Base-by-base conservation (phyloP, 495 filamentous ascomycete genomes). In the Sporormia fimetaria region DNA sequence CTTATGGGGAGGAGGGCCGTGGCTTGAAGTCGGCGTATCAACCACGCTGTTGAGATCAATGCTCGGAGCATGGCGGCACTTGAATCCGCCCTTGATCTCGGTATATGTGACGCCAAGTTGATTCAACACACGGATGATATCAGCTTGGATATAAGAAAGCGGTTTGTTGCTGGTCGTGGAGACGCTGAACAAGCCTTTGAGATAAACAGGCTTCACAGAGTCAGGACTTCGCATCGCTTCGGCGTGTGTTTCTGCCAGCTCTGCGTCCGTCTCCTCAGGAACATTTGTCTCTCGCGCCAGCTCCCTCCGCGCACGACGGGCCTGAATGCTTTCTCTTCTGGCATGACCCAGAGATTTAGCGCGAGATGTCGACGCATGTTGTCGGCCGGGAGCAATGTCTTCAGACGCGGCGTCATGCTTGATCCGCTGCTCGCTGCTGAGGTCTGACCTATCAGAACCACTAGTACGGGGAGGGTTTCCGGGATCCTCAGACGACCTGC, bases 101-200 rank as follows among this genome's bases (percentile, higher is more conserved):
- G 67, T 76, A 52, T 80, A 94, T 3, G 87, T 82, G 24, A 99
- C 86, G n/a, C 79, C 76, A 4, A 96, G 73, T 59, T 84, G 77
- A 38, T 75, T 80, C 15, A 99, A 63, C 9, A 95, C 90, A 21
- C 87, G 75, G 57, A 94, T 90, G 55, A 99, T 88, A 56, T 99
- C 90, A 11, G 74, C 67, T 27, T 88, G 76, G 46, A 98, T 98
- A 45, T 81, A 70, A 3, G 74, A 57, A 15, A 96, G 69, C 2
- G 92, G 84, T 49, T 87, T 90, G 53, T 80, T 92, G 49, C 87
- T 94, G 2, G 90, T 99, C 0, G 90, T 99, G 3, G 83, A 87
- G 23, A 96, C 90, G 57, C 87, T 95, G 67, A 99, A 99, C 17
- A 99, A 75, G 16, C 90, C 90, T 60, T 99, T 99, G 18, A 99